Evolutionary conservation across 192 early-diverging fungal species (phyloP).

Genomic region (Coemansia sp.): DNA sequence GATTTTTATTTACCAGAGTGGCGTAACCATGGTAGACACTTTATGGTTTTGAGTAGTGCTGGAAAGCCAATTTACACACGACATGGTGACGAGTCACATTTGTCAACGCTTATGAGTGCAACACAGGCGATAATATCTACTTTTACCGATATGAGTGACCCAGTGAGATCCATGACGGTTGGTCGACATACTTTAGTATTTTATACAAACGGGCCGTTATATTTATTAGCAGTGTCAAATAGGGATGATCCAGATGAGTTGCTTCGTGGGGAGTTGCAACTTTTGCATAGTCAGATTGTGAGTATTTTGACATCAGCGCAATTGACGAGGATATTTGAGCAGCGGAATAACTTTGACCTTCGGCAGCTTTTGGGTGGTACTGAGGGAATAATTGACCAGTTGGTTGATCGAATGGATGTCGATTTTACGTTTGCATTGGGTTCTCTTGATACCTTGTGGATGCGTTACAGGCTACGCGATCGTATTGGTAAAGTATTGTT

Average conservation of each 20-base stretch:
- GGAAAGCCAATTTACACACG: slow-evolving; percentile 95
- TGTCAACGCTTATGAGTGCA: slow-evolving; percentile 84
- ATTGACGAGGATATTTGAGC: slow-evolving; percentile 81
- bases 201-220: slow-evolving; percentile 72
- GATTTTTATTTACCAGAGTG: slow-evolving; percentile 42
- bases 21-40: slow-evolving; percentile 66
- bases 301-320: slow-evolving; percentile 77
- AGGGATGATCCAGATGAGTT: slow-evolving; percentile 74
- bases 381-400: slow-evolving; percentile 75
- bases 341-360: slow-evolving; percentile 84
- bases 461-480: slow-evolving; percentile 64
- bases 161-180: slow-evolving; percentile 57
- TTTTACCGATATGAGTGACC: slow-evolving; percentile 79
- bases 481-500: slow-evolving; percentile 63
- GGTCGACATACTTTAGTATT: slow-evolving; percentile 81
- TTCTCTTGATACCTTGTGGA: slow-evolving; percentile 69
- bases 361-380: slow-evolving; percentile 76
- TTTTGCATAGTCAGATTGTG: slow-evolving; percentile 80
- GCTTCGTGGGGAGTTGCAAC: slow-evolving; percentile 74
- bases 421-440: slow-evolving; percentile 73
- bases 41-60: slow-evolving; percentile 87
- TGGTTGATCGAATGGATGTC: slow-evolving; percentile 64
- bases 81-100: slow-evolving; percentile 86
- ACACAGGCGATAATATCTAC: slow-evolving; percentile 87
- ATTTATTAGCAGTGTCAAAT: slow-evolving; percentile 76